A percentile compares a stretch with the other conserved stretches of the same genome.
Conservation (phyloP, 2,329 filamentous ascomycete species). For the Fusarium liriodendri region DNA sequence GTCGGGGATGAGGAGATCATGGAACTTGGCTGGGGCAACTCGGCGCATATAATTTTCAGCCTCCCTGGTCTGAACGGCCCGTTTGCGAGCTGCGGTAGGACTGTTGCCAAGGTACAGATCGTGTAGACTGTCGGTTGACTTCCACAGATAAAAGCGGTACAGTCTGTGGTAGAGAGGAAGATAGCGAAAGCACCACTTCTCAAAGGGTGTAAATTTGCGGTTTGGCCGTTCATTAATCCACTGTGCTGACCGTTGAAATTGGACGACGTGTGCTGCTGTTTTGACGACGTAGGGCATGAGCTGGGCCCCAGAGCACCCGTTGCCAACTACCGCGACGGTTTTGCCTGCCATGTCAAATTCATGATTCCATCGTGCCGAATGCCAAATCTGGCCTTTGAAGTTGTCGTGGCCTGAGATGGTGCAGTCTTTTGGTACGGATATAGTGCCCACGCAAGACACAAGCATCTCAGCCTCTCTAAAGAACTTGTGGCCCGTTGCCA, state of each 20-base stretch:
- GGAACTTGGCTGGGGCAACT: background rate
- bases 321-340: background rate
- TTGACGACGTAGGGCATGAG: background rate
- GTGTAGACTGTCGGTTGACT: background rate
- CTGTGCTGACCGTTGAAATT: background rate
- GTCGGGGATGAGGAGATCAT: background rate
- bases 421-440: background rate
- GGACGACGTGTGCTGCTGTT: background rate
- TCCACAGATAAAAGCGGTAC: background rate
- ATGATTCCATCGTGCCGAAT: background rate
- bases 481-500: background rate
- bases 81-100: background rate
- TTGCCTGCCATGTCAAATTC: background rate
- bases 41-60: background rate
- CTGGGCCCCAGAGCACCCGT: background rate
- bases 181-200: background rate
- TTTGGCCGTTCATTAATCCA: background rate
- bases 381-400: background rate
- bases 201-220: background rate
- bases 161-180: background rate
- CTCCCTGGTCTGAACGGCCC: background rate
- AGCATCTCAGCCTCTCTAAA: background rate
- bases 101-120: background rate
- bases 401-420: background rate
- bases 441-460: background rate